Base-by-base conservation (phyloP, 257 asterid species). In the Solanum sejunctum region DNA sequence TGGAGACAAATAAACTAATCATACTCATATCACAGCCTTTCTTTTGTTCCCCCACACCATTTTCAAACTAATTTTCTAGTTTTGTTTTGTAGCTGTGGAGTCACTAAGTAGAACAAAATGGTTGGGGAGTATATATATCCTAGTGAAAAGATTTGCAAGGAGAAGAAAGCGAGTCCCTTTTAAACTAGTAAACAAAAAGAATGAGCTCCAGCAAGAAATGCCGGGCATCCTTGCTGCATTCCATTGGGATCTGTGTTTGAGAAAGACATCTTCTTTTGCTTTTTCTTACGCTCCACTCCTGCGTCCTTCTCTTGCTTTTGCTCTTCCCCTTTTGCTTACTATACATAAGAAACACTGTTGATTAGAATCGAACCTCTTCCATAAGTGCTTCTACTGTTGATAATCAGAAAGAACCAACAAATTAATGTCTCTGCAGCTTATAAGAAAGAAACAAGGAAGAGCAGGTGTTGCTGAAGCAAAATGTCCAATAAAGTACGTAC, bases 201-300 rank as follows among this genome's bases (percentile, higher is more conserved):
- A 95, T 92, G 98, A 95, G 94, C 88, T 92, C 86, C 96, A 92
- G 93, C 94, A 87, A 92, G 93, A 89, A 92, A 92, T 92, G 97
- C 94, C 89, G 94, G 97, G 93, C 87, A 92, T 93, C 92, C 86
- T 86, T 93, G 87, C 94, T 86, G 95, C 93, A 92, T 92, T 93
- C 93, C 93, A 91, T 94, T 13, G 98, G 98, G 99, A 94, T 96
- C 98, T 83, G 99, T 90, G 99, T 89, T 86, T 72, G 94, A 91
- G 95, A 96, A 93, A 94, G 96, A 93, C 98, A 87, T 92, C 91
- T 91, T 94, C 95, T 95, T 91, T 94, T 92, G 88, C 95, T 93
- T 93, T 66, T 91, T 86, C 57, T 85, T 82, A 57, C 57, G 75
- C 58, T 60, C 87, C 67, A 51, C 75, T 26, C 81, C 81, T 69